phyloP scores from a whole-genome alignment of 208 protist genomes.

The Strigomonas galati region DNA sequence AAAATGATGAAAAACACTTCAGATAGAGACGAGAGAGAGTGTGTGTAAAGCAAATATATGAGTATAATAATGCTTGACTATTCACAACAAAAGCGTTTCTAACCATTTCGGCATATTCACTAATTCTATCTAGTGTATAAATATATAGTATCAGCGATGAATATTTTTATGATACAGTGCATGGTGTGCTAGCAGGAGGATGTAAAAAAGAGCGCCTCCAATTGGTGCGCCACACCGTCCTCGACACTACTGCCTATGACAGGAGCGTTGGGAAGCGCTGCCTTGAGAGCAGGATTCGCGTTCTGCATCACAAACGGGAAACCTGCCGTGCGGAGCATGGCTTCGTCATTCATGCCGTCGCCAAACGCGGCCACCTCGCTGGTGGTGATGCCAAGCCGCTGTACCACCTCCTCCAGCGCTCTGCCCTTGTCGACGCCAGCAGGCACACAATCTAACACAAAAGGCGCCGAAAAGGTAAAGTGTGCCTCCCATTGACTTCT shows the following conservation, averaged over 20 bases:
- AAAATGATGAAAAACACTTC: no score
- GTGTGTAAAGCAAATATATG: no score
- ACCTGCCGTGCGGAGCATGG: constrained; percentile 47
- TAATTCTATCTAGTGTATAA: no score
- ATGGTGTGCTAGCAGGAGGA: no score
- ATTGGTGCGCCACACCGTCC: constrained; percentile 67
- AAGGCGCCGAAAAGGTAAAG: constrained; percentile 29
- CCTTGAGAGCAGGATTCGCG: constrained; percentile 32
- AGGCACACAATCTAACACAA: constrained; percentile 38
- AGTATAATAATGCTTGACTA: no score
- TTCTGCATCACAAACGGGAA: constrained; percentile 68
- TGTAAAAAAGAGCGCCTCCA: constrained; percentile 48
- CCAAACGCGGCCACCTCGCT: constrained; percentile 55
- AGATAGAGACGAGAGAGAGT: no score
- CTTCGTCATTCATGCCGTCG: constrained; percentile 68
- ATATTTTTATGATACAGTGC: no score
- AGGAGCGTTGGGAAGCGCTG: constrained; percentile 26
- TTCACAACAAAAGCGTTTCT: no score
- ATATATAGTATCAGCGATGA: no score
- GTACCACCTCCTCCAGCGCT: constrained; percentile 39
- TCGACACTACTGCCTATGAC: constrained; percentile 48
- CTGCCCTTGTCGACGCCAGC: constrained; percentile 43
- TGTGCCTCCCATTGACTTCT: constrained; percentile 9
- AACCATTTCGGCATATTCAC: no score
- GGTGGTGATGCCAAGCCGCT: constrained; percentile 23